These are phyloP conservation scores for Aeschynomene evenia DNA, from an alignment of 306 rosid species.

Conservation along the genomic window DNA sequence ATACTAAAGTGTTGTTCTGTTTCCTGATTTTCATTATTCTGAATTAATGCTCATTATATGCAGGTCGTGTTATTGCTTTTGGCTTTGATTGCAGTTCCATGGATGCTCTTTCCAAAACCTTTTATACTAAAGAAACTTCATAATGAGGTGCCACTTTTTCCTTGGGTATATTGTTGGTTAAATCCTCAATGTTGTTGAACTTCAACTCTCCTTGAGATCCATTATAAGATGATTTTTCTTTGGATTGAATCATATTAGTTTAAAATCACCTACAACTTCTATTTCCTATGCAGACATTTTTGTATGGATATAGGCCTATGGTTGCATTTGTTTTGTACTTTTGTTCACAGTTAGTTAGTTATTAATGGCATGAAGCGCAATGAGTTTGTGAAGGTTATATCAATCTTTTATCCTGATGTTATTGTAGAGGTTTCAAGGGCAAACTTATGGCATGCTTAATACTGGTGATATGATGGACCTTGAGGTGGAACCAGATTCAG, in stretches of 20 bases:
- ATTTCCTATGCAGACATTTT: conserved; percentile 2
- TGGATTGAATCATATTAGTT: background rate
- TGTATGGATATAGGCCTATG: background rate
- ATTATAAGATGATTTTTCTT: conserved; percentile 11
- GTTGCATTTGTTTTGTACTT: conserved; percentile 1
- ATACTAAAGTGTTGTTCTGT: background rate
- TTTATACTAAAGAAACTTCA: conserved; percentile 76
- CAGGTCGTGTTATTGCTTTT: conserved; percentile 75
- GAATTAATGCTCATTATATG: conserved; percentile 36
- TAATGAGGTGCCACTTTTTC: conserved; percentile 55
- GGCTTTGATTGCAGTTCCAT: conserved; percentile 85
- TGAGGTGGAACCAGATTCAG: conserved; percentile 72
- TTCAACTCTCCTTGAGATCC: background rate
- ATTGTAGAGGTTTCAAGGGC: conserved; percentile 86
- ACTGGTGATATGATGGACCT: conserved; percentile 78
- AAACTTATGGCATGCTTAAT: conserved; percentile 65
- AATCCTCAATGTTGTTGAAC: background rate
- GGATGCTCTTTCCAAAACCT: conserved; percentile 98
- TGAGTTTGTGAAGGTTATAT: conserved; percentile 25
- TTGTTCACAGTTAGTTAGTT: conserved; percentile 8
- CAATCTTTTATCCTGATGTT: conserved; percentile 23
- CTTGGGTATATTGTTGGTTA: conserved; percentile 14
- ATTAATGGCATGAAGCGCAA: background rate
- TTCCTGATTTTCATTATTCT: background rate
- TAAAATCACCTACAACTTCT: background rate